phyloP scores from a whole-genome alignment of 129 eudicot genomes.

The Oenanthe sinensis region DNA sequence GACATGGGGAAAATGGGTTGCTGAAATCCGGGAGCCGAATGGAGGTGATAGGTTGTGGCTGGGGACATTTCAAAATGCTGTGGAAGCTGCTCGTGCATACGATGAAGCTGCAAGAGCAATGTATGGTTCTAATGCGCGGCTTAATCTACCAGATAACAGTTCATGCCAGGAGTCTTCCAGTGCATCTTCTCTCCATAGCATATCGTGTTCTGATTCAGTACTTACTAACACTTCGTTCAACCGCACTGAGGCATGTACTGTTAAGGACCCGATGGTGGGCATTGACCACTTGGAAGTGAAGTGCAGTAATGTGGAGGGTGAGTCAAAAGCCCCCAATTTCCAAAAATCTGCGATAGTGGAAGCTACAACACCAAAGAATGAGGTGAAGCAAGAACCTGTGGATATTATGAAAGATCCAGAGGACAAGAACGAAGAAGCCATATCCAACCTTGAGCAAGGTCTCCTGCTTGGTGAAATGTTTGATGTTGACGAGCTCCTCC shows the following conservation, averaged over 20 bases:
- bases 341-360: neutral
- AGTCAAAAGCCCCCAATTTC: neutral
- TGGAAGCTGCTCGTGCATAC: constrained; percentile 24
- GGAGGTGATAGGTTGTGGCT: constrained; percentile 16
- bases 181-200: constrained; percentile 14
- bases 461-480: constrained; percentile 54
- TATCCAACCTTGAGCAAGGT: neutral
- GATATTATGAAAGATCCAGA: constrained; percentile 15
- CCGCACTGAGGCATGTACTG: constrained; percentile 27
- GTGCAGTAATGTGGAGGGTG: constrained; percentile 19
- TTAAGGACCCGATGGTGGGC: constrained; percentile 9
- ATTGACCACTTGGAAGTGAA: neutral
- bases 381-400: constrained; percentile 19
- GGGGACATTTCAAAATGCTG: constrained; percentile 14
- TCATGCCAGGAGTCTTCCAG: constrained; percentile 12
- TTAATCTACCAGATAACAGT: constrained; percentile 16
- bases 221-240: constrained; percentile 11
- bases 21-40: constrained; percentile 17
- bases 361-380: neutral
- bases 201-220: constrained; percentile 36
- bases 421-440: neutral
- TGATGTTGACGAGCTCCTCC: constrained; percentile 65
- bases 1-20: constrained; percentile 27
- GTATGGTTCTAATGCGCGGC: constrained; percentile 11
- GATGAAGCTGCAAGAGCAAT: constrained; percentile 22